Evolutionary conservation across 2,329 filamentous ascomycete genomes (phyloP), one percentile per base, ranked within the genome.

Genomic region (Ophiobolus disseminans): DNA sequence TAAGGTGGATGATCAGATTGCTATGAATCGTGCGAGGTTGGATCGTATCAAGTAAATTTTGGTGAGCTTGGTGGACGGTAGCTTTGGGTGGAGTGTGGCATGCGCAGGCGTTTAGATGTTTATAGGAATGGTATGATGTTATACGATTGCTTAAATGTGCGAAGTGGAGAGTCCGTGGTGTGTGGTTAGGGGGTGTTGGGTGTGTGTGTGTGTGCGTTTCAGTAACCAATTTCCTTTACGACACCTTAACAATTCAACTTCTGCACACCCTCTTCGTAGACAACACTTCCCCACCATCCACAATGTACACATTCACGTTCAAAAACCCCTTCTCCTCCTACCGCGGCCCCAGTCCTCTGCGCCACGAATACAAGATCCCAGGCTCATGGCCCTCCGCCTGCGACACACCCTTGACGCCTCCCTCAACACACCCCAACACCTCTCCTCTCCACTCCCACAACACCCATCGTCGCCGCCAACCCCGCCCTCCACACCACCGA

Each of bases 1-100:
- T 70, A 82, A 80, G 62, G 89, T 96, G 83, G 69, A 72, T 40
- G 89, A 93, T 59, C 84, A 88, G 67, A 89, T 93, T 63, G 85
- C 85, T 49, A 85, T 90, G 82, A 92, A 92, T 78, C 81, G 88
- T 57, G 85, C 87, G 63, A 82, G 85, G 60, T 71, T 91, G 71
- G 85, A 88, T 63, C 81, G 86, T 40, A 86, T 87, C 58, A 74
- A 75, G 53, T 80, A 76, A n/a, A n/a, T n/a, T n/a, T n/a, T n/a
- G 53, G 26, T 10, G 9, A 9, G 8, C 19, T 2, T 35, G 21
- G 13, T 19, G 20, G 3, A 34, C 35, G n/a, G n/a, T 38, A 5
- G 19, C 9, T 14, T 19, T 32, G 9, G 28, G 26, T 34, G 17
- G 20, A 25, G 9, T 31, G 13, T 32, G 39, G 39, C 39, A 32